These are phyloP conservation scores for Arbutus unedo DNA, from an alignment of 148 eudicot species.

Conservation along the genomic window DNA sequence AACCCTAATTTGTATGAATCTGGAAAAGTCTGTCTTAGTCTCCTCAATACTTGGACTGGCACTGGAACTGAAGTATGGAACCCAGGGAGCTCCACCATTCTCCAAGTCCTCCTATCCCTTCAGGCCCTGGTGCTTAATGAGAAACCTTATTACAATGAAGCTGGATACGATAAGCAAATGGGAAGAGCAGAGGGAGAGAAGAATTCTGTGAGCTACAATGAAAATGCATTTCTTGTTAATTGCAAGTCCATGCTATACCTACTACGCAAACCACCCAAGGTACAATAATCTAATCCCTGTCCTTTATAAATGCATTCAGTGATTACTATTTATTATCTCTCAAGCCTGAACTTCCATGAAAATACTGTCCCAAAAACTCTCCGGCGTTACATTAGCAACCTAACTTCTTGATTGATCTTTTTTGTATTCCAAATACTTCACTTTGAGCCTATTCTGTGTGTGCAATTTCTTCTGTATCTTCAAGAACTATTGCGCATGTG, in stretches of 20 bases:
- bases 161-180: constrained; percentile 78
- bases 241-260: constrained; percentile 82
- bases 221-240: constrained; percentile 78
- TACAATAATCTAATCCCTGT: constrained; percentile 18
- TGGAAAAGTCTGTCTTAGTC: constrained; percentile 95
- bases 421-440: neutral
- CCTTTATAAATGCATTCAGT: neutral
- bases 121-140: constrained; percentile 96
- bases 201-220: constrained; percentile 88
- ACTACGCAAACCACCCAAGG: constrained; percentile 78
- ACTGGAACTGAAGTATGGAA: constrained; percentile 87
- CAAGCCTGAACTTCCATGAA: neutral
- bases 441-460: neutral
- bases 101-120: constrained; percentile 92
- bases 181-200: constrained; percentile 93
- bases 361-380: neutral
- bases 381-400: neutral
- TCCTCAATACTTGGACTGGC: constrained; percentile 94
- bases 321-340: neutral
- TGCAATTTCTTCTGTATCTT: neutral
- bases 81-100: constrained; percentile 76
- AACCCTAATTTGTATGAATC: constrained; percentile 97
- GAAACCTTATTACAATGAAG: constrained; percentile 94
- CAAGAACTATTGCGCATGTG: neutral
- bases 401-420: neutral